phyloP scores from a whole-genome alignment of 352 stramenopile genomes.

The Phytophthora europaea region DNA sequence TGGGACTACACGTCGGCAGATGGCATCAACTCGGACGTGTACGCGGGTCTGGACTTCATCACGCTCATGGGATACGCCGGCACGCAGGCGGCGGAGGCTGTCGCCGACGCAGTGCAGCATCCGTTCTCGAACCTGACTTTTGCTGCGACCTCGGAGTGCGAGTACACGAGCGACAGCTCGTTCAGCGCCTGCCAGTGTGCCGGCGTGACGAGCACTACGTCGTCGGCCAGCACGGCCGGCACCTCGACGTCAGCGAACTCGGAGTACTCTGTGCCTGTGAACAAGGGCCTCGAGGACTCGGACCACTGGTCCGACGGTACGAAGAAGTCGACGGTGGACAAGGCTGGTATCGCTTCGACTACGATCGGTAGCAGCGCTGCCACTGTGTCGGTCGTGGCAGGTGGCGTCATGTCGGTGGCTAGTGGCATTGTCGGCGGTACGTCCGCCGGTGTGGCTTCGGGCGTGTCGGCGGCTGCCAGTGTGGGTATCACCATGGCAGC shows the following conservation, averaged over 20 bases:
- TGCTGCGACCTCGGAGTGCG: constrained; percentile 58
- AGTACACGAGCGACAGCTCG: constrained; percentile 65
- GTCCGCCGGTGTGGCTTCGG: constrained; percentile 63
- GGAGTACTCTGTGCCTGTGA: constrained; percentile 46
- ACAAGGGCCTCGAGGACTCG: constrained; percentile 73
- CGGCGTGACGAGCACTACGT: constrained; percentile 40
- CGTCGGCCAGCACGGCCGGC: constrained; percentile 25
- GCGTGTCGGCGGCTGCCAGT: constrained; percentile 67
- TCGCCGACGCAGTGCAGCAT: constrained; percentile 45
- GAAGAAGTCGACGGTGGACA: constrained; percentile 71
- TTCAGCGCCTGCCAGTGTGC: constrained; percentile 73
- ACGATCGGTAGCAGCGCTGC: constrained; percentile 69
- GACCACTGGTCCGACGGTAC: constrained; percentile 76
- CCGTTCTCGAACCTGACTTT: constrained; percentile 70
- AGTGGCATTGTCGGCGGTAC: constrained; percentile 66
- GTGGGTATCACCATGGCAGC: constrained; percentile 77
- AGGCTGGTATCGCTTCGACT: constrained; percentile 65
- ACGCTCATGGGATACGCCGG: constrained; percentile 62
- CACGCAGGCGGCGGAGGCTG: constrained; percentile 32
- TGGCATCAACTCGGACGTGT: constrained; percentile 76
- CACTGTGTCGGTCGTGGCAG: constrained; percentile 66
- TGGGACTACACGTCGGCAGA: constrained; percentile 83
- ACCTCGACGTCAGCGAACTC: constrained; percentile 21
- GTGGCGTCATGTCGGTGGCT: constrained; percentile 72
- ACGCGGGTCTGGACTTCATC: constrained; percentile 75